Conservation (phyloP, 192 early-diverging fungal species). For the Kickxella alabastrina region DNA sequence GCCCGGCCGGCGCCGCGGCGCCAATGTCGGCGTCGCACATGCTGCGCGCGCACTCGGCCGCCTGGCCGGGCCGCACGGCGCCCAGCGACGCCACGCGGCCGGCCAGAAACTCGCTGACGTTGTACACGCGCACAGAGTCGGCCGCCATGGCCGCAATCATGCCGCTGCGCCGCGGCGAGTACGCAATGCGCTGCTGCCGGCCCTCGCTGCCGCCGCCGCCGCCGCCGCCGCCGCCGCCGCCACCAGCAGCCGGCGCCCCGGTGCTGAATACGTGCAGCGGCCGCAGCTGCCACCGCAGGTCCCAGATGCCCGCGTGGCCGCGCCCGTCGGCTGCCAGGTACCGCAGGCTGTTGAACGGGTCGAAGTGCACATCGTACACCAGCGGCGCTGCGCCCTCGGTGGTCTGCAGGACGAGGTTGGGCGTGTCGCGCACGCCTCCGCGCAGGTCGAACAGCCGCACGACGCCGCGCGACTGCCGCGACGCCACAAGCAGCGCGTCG, state of each 20-base stretch:
- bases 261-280: slow-evolving; percentile 19
- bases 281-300: slow-evolving; percentile 36
- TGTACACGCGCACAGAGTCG: slow-evolving; percentile 25
- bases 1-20: slow-evolving; percentile 15
- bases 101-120: slow-evolving; percentile 20
- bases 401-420: slow-evolving; percentile 20
- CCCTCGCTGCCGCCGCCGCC: slow-evolving; percentile 9
- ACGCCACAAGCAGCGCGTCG: slow-evolving; percentile 34
- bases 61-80: too few species aligned
- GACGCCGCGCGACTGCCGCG: slow-evolving; percentile 25
- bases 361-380: slow-evolving; percentile 47
- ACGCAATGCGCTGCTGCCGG: slow-evolving; percentile 17
- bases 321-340: slow-evolving; percentile 44
- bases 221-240: slow-evolving; percentile 31
- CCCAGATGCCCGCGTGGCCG: slow-evolving; percentile 43
- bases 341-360: slow-evolving; percentile 38
- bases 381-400: slow-evolving; percentile 6
- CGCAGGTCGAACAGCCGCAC: slow-evolving; percentile 47
- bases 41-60: too few species aligned
- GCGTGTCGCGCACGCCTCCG: slow-evolving; percentile 17
- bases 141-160: slow-evolving; percentile 22
- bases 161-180: slow-evolving; percentile 31
- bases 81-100: slow-evolving; percentile 2
- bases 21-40: slow-evolving; percentile 12
- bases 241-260: slow-evolving; percentile 43